phyloP scores from a whole-genome alignment of 2,329 filamentous ascomycete genomes.

The Helicocarpus griseus region DNA sequence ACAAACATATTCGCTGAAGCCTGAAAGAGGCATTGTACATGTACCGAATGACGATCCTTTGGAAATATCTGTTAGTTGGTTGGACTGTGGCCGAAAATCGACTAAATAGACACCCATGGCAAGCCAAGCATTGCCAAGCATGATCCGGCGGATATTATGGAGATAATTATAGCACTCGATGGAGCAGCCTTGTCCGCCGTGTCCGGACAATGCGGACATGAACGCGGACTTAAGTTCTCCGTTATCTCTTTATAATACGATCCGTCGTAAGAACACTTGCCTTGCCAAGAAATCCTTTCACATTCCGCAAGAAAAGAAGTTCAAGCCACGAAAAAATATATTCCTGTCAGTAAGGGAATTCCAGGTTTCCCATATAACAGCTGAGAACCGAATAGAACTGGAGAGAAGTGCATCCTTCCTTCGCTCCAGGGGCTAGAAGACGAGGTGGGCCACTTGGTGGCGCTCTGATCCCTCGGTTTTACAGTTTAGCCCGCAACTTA shows the following conservation, averaged over 20 bases:
- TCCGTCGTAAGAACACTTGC: too few species aligned
- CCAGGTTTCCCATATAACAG: too few species aligned
- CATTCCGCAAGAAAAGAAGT: too few species aligned
- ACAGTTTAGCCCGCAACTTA: constrained; percentile 26
- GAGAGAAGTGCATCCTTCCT: too few species aligned
- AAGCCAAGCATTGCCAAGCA: constrained; percentile 1
- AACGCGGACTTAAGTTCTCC: too few species aligned
- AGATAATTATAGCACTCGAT: neutral
- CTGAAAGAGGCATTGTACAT: neutral
- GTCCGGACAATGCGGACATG: too few species aligned
- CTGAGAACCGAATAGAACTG: too few species aligned
- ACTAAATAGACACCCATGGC: neutral
- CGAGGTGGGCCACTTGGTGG: constrained; percentile 4
- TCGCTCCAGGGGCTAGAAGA: neutral
- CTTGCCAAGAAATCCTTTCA: too few species aligned
- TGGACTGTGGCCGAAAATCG: neutral
- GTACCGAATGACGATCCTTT: neutral
- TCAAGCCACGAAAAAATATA: too few species aligned
- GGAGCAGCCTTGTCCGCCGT: too few species aligned
- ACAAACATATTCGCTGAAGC: neutral
- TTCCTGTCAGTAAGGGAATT: too few species aligned
- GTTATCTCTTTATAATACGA: too few species aligned
- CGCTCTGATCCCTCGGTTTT: constrained; percentile 24
- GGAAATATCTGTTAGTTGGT: neutral
- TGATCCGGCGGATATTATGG: neutral